Evolutionary conservation across 306 rosid genomes (phyloP).

Genomic region (Oxytropis ochrocephala): DNA sequence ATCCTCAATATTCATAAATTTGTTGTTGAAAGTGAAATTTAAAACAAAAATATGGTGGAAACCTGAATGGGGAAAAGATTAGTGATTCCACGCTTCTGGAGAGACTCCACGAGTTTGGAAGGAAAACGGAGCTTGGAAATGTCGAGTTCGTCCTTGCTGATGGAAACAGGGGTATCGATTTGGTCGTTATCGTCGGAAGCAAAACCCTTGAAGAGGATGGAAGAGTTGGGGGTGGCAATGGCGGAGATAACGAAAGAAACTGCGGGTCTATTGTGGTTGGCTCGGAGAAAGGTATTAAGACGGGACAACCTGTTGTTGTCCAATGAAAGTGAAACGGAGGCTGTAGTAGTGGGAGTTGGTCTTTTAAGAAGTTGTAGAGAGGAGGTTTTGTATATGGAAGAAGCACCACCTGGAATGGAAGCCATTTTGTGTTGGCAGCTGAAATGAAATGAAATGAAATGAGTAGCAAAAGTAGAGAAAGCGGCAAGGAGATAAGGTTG

Average conservation of each 20-base stretch:
- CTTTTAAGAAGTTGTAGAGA: conserved; percentile 33
- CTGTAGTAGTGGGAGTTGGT: conserved; percentile 14
- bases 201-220: conserved; percentile 51
- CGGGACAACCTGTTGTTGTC: conserved; percentile 34
- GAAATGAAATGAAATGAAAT: no score
- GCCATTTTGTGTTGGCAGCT: conserved; percentile 42
- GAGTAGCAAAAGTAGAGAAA: not conserved
- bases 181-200: conserved; percentile 27
- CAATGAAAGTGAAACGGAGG: conserved; percentile 26
- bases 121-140: conserved; percentile 18
- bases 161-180: conserved; percentile 12
- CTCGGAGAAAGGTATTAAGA: conserved; percentile 29
- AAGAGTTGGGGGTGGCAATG: conserved; percentile 68
- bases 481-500: conserved; percentile 29
- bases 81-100: conserved; percentile 66
- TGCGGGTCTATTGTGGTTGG: conserved; percentile 10
- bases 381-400: conserved; percentile 16
- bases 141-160: conserved; percentile 48
- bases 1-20: no score
- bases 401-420: conserved; percentile 39
- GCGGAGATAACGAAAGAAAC: conserved; percentile 40
- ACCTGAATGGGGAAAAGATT: conserved; percentile 87
- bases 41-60: no score
- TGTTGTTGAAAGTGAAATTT: no score
- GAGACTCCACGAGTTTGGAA: not conserved